Base-by-base conservation (phyloP, 257 asterid genomes). In the Gardenia jasminoides region DNA sequence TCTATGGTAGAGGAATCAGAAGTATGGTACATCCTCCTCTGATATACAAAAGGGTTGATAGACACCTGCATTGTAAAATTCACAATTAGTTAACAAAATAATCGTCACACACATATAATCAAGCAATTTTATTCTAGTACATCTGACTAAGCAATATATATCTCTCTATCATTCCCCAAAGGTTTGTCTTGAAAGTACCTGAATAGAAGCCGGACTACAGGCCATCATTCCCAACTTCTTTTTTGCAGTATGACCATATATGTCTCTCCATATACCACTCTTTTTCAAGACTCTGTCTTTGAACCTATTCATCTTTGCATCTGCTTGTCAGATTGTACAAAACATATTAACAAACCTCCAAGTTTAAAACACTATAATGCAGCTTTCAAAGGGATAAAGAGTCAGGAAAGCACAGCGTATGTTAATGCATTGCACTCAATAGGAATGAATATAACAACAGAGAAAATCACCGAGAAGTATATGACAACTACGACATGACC, bases 191-290 rank as follows among this genome's bases (percentile, higher is more conserved):
- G 75, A 78, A 73, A 75, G 64, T 87, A 96, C 99, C 98, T 93
- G 99, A 87, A 96, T 88, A 80, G 99, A 97, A 15, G 98, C 98
- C 76, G 99, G 98, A 59, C 94, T 94, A 88, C 99, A 96, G 81
- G 99, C 97, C 98, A 96, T 88, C 95, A 85, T 93, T 83, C 99
- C 99, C 91, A 96, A 84, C 88, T 93, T 96, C 89, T 96, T 96
- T 87, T 96, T 96, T 75, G 99, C 99, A 59, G 99, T 96, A 84
- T 93, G 99, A 58, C 99, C 98, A 56, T 91, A 96, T 47, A 96
- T 92, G 73, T 96, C 99, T 82, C 93, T 91, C 98, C 99, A 96
- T 70, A 80, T 75, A 64, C 99, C 98, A 54, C 98, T 97, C 77
- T 96, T 83, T 83, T 92, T 96, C 85, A 91, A 76, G 80, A 93